Evolutionary conservation across 2,329 filamentous ascomycete genomes (phyloP), one percentile per base, ranked within the genome.

Genomic region (Penicillium rolfsii): DNA sequence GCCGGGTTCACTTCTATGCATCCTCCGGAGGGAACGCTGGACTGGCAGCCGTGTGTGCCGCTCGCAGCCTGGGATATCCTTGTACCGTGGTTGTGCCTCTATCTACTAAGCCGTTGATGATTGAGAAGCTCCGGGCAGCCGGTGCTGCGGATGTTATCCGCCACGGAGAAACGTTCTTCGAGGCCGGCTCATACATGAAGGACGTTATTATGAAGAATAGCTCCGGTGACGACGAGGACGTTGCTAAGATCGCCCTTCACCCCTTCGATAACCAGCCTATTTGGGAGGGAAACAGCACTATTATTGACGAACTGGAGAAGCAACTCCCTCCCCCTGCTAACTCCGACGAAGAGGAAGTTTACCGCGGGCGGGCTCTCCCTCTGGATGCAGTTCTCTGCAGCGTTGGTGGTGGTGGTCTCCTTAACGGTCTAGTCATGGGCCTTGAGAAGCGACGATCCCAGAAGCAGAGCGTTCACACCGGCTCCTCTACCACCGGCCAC

Each of bases 11-110:
- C 79, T 94, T 95, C 83, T 95, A 91, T 80, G 89, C 85, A 71
- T 90, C 89, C 12, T 91, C 87, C 2, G 91, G 91, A 60, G 92
- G 92, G 59, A 96, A 96, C 72, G 92, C 92, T 2, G 92, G 92
- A 1, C 85, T 96, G 4, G 92, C 91, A 1, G 91, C 90, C 70
- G 90, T 91, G 16, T 88, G 87, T 52, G 89, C 91, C 1, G 89
- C 91, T 12, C 80, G 81, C 26, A 81, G 84, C 2, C 82, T 95
- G 6, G 78, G 82, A 5, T 83, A 85, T 40, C 87, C 86, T 1
- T 88, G 87, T 73, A 94, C 91, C 5, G 89, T 96, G 62, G 89
- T 92, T 33, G 86, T 95, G 1, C 90, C 92, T 0, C 73, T 80
- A 8, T 81, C 80, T 6, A 91, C 90, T 0, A 86, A 88, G 35